phyloP scores from a whole-genome alignment of 768 basidiomycete species.

The Cantharellus cinnabarinus region DNA sequence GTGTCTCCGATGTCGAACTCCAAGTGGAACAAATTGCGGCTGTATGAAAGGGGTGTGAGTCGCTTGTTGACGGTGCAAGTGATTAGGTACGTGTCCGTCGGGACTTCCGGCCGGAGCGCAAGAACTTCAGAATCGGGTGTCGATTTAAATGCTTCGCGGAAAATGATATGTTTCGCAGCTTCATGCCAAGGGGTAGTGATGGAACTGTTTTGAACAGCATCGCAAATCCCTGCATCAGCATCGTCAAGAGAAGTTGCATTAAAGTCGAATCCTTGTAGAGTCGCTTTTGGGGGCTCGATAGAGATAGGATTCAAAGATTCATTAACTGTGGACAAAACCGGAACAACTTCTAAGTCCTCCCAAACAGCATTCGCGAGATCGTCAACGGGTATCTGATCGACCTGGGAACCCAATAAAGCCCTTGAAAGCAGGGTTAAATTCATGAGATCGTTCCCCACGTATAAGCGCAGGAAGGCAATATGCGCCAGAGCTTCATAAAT shows the following conservation, averaged over 20 bases:
- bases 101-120: slow-evolving; percentile 62
- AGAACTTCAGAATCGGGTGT: slow-evolving; percentile 19
- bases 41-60: slow-evolving; percentile 84
- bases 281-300: slow-evolving; percentile 10
- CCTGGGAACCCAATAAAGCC: slow-evolving; percentile 23
- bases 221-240: slow-evolving; percentile 22
- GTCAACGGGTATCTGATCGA: slow-evolving; percentile 25
- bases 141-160: slow-evolving; percentile 60
- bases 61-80: slow-evolving; percentile 88
- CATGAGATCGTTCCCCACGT: slow-evolving; percentile 41
- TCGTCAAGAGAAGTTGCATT: slow-evolving; percentile 34
- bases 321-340: slow-evolving; percentile 12
- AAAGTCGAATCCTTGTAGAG: slow-evolving; percentile 39
- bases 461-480: slow-evolving; percentile 70
- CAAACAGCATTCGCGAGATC: slow-evolving; percentile 26
- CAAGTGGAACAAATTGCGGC: slow-evolving; percentile 97
- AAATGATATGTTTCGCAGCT: slow-evolving; percentile 73
- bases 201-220: slow-evolving; percentile 24
- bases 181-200: slow-evolving; percentile 52
- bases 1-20: slow-evolving; percentile 88
- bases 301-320: slow-evolving; percentile 15
- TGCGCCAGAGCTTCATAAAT: slow-evolving; percentile 41
- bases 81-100: slow-evolving; percentile 82
- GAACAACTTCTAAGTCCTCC: slow-evolving; percentile 41
- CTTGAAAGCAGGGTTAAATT: slow-evolving; percentile 21